Conservation (phyloP, 2,329 filamentous ascomycete species). For the Camillea tinctor region DNA sequence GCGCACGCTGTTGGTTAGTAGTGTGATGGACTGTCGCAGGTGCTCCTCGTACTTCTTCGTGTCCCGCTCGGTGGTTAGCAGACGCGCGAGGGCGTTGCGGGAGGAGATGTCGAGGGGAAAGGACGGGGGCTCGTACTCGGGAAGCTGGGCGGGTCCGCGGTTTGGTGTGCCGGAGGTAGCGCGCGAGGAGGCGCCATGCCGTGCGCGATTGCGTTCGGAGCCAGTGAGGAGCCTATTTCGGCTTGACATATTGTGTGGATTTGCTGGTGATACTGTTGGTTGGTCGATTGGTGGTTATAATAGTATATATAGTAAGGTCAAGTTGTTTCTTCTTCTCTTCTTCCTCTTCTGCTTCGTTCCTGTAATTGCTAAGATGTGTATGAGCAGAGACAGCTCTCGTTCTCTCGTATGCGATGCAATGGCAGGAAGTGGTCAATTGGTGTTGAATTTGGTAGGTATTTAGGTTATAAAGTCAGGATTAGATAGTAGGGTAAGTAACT, state of each 20-base stretch:
- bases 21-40: slow-evolving; percentile 42
- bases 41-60: slow-evolving; percentile 45
- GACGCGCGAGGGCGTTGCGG: slow-evolving; percentile 40
- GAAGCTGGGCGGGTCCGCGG: slow-evolving; percentile 35
- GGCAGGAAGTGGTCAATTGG: no score
- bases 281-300: no score
- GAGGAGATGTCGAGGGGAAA: slow-evolving; percentile 43
- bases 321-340: no score
- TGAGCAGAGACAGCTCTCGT: no score
- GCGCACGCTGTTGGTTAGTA: slow-evolving; percentile 45
- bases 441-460: no score
- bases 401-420: no score
- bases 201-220: slow-evolving; percentile 12
- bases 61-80: slow-evolving; percentile 44
- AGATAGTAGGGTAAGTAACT: no score
- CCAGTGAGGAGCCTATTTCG: slow-evolving; percentile 20
- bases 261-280: not conserved
- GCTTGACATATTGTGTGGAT: slow-evolving; percentile 14
- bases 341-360: no score
- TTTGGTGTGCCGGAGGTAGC: slow-evolving; percentile 5
- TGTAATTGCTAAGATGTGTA: no score
- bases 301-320: no score
- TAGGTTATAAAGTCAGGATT: no score
- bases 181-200: slow-evolving; percentile 10
- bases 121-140: slow-evolving; percentile 49